Evolutionary conservation across 352 stramenopile species (phyloP), one percentile per base, ranked within the genome.

Genomic region (Globisporangium parvum): DNA sequence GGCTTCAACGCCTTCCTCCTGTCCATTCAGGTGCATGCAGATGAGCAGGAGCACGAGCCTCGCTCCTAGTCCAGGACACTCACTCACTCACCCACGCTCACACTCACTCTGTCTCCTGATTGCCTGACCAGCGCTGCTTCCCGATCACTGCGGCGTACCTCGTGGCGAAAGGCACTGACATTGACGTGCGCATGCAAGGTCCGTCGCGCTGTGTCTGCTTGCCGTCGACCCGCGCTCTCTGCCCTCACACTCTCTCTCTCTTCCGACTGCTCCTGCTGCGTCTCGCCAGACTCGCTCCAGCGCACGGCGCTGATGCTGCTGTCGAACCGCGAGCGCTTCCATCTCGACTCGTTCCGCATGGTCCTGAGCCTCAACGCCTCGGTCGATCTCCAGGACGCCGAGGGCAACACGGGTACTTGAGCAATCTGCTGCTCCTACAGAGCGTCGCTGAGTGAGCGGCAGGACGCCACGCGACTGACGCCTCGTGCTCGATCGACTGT

Each of bases 281-380:
- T n/a, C n/a, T 17, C 18, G n/a, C 35, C 17, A 49, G 74, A 84
- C 46, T 46, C 47, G 17, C 53, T 48, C 31, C 57, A 77, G 49
- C 77, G 73, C 54, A 86, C 82, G 44, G 79, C 77, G 54, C 53
- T 92, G 33, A 89, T 92, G 75, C 54, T 88, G 47, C 71, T 90
- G 35, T 87, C 75, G 45, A 70, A 76, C 47, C 77, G 69, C 14
- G 67, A 92, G 54, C 75, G 76, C 31, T 90, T 92, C 63, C 79
- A 92, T 52, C 73, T 92, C 60, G 82, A 92, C 55, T 82, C 82
- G 45, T 86, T 87, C 40, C 79, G 82, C 33, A 92, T 92, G 82
- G 73, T 92, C 28, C 62, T 90, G 23, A 87, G 79, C 65, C 77
- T 92, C 2, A 72, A 75, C 51, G 72, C 74, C n/a, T 44, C 56